Percentiles rank a stretch among this genome's conserved stretches.
Evolutionary conservation across 2,329 filamentous ascomycete species (phyloP).

Genomic region (Cordyceps javanica): DNA sequence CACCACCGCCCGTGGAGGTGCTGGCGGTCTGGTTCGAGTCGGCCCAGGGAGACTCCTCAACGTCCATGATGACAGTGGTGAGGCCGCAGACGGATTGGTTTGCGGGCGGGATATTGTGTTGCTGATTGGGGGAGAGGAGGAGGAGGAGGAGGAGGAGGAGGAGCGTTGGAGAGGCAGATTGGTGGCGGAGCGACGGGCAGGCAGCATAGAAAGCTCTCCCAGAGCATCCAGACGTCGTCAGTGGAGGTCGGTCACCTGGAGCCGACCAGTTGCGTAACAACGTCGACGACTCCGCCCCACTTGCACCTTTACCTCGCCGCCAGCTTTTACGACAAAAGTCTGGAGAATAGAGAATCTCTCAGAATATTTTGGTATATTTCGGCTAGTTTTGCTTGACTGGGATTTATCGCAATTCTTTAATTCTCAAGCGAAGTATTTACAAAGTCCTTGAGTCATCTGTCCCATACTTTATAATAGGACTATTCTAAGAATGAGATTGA

Average conservation of each 20-base stretch:
- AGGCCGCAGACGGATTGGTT: background rate
- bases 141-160: too few species aligned
- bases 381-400: too few species aligned
- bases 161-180: background rate
- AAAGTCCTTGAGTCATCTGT: too few species aligned
- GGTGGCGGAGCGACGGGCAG: slow-evolving; percentile 7
- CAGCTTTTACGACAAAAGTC: too few species aligned
- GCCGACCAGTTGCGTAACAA: slow-evolving; percentile 2
- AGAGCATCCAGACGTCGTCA: slow-evolving; percentile 12
- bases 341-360: background rate
- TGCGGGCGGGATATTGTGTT: background rate
- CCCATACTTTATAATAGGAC: too few species aligned
- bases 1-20: too few species aligned
- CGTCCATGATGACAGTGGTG: slow-evolving; percentile 33
- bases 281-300: slow-evolving; percentile 7
- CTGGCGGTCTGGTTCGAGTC: slow-evolving; percentile 33
- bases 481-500: too few species aligned
- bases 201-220: slow-evolving; percentile 6
- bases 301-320: background rate
- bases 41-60: slow-evolving; percentile 50
- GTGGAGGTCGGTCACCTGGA: slow-evolving; percentile 9
- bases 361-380: too few species aligned
- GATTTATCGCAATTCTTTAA: too few species aligned
- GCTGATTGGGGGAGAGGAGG: slow-evolving; percentile 4
- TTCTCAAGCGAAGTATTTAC: too few species aligned